phyloP scores from a whole-genome alignment of 345 rosid genomes.

The Eucalyptus curtisii region DNA sequence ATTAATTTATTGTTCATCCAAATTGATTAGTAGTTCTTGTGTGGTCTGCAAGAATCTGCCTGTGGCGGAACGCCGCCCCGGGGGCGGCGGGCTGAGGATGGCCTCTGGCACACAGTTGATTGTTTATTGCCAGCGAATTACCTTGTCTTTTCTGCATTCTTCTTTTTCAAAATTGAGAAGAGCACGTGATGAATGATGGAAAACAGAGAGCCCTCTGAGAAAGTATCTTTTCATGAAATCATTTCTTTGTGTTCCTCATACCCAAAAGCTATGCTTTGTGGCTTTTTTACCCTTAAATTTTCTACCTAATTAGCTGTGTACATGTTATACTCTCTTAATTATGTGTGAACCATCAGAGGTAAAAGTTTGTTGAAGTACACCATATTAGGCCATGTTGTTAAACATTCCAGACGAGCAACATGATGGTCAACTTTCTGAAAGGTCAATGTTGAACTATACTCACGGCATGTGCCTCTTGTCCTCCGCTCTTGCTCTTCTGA shows the following conservation, averaged over 20 bases:
- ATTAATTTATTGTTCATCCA: neutral
- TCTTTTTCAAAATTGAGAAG: neutral
- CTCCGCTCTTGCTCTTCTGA: neutral
- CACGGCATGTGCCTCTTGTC: neutral
- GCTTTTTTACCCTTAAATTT: neutral
- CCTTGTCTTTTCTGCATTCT: neutral
- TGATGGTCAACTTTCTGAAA: neutral
- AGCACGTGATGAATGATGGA: neutral
- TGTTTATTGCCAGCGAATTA: neutral
- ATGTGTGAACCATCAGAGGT: neutral
- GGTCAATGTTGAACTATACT: neutral
- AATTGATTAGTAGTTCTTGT: neutral
- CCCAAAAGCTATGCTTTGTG: neutral
- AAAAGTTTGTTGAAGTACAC: neutral
- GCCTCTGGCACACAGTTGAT: neutral
- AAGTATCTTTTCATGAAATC: neutral
- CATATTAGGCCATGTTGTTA: neutral
- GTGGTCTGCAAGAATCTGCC: neutral
- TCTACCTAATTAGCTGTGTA: neutral
- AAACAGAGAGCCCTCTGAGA: neutral
- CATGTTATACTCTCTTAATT: neutral
- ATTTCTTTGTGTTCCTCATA: neutral
- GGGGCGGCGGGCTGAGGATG: neutral
- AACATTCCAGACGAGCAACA: neutral
- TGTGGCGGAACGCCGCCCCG: neutral